phyloP scores from a whole-genome alignment of 2,329 filamentous ascomycete species.

The Lecanosticta acicola region DNA sequence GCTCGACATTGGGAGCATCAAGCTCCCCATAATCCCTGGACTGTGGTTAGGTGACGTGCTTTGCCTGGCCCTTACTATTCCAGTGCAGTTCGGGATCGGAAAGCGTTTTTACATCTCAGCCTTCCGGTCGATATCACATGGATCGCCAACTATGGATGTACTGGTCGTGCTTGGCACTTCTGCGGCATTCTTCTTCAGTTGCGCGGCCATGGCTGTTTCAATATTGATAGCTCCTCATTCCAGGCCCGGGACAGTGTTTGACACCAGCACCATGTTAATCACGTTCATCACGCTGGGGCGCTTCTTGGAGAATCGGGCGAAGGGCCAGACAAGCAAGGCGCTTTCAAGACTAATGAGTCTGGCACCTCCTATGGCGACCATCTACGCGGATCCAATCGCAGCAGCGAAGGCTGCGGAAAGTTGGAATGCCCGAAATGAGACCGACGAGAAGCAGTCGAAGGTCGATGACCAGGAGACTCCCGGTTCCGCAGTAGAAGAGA shows the following conservation, averaged over 20 bases:
- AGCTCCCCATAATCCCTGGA: constrained; percentile 61
- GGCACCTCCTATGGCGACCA: constrained; percentile 92
- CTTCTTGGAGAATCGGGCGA: constrained; percentile 88
- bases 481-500: constrained; percentile 69
- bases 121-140: constrained; percentile 87
- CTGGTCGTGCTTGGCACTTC: constrained; percentile 90
- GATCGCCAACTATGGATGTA: constrained; percentile 95
- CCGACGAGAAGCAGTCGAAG: constrained; percentile 36
- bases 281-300: constrained; percentile 89
- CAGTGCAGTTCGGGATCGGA: constrained; percentile 93
- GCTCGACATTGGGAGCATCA: constrained; percentile 69
- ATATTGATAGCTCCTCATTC: constrained; percentile 68
- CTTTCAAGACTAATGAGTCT: constrained; percentile 92
- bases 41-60: constrained; percentile 84
- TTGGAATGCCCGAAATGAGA: constrained; percentile 54
- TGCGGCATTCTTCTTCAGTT: constrained; percentile 92
- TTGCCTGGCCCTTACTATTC: constrained; percentile 78
- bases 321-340: constrained; percentile 92
- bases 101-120: constrained; percentile 89
- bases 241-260: constrained; percentile 83
- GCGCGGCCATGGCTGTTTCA: constrained; percentile 79
- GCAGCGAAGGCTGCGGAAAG: constrained; percentile 82
- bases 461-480: constrained; percentile 35
- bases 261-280: constrained; percentile 97
- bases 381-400: constrained; percentile 90